A percentile compares a stretch with the other conserved stretches of the same genome.
Evolutionary conservation across 257 asterid species (phyloP).

Genomic region (Solanum ahanhuiri): DNA sequence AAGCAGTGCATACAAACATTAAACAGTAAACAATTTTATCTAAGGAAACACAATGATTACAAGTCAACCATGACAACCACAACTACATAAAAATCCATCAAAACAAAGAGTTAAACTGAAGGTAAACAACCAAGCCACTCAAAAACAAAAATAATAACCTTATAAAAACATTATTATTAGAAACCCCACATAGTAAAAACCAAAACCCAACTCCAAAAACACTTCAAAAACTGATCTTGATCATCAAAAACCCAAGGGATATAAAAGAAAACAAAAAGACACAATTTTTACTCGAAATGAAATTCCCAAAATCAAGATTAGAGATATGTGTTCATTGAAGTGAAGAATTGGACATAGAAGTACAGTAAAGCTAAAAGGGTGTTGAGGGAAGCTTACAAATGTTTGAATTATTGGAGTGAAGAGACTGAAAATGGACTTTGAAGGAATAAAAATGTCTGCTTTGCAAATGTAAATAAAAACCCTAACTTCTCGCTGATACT

Average conservation of each 20-base stretch:
- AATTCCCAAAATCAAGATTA: not conserved
- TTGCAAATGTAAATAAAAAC: conserved; percentile 34
- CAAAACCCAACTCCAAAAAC: not conserved
- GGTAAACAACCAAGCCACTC: not conserved
- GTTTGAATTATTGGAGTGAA: conserved; percentile 10
- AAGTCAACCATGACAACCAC: not conserved
- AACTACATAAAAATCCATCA: not conserved
- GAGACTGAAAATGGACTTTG: not conserved
- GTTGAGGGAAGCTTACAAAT: not conserved
- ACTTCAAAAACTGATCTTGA: not conserved
- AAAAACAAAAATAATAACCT: not conserved
- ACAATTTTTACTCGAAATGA: not conserved
- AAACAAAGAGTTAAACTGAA: not conserved
- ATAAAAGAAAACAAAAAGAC: not conserved
- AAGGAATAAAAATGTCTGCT: not conserved
- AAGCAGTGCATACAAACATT: not conserved
- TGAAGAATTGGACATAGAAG: not conserved
- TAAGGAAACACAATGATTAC: not conserved
- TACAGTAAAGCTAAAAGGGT: not conserved
- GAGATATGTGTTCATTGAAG: not conserved
- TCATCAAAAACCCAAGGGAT: not conserved
- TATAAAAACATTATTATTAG: not conserved
- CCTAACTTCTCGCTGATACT: conserved; percentile 65
- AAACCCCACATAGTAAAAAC: not conserved
- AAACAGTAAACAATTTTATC: not conserved